Conservation (phyloP, 345 rosid species). For the Sonneratia caseolaris region DNA sequence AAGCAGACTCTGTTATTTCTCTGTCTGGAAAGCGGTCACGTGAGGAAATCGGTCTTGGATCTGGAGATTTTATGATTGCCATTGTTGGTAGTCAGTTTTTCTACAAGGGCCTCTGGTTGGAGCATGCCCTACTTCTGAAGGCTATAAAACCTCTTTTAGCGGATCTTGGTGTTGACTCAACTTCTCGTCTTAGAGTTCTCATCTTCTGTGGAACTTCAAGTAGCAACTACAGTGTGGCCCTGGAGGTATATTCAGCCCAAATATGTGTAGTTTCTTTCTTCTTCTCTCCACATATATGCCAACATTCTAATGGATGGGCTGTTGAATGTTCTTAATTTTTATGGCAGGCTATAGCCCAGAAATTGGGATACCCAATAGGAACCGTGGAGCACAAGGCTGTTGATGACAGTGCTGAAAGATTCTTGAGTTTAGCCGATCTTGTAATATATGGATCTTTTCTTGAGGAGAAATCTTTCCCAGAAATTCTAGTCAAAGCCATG, state of each 20-base stretch:
- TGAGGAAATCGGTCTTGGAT: constrained; percentile 34
- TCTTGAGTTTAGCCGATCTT: constrained; percentile 56
- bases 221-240: constrained; percentile 61
- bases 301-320: neutral
- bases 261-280: constrained; percentile 8
- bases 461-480: constrained; percentile 90
- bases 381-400: constrained; percentile 51
- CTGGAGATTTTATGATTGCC: constrained; percentile 48
- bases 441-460: constrained; percentile 86
- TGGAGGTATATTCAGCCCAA: constrained; percentile 49
- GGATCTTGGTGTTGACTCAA: constrained; percentile 28
- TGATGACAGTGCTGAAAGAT: constrained; percentile 35
- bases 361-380: constrained; percentile 61
- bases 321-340: neutral
- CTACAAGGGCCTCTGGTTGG: constrained; percentile 93
- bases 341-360: constrained; percentile 57
- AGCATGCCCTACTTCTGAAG: constrained; percentile 74
- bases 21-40: constrained; percentile 20
- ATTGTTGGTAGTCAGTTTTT: constrained; percentile 76
- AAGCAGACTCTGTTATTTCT: constrained; percentile 27
- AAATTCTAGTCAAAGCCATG: constrained; percentile 69
- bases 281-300: neutral
- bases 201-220: constrained; percentile 51
- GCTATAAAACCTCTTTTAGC: constrained; percentile 53
- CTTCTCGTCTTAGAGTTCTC: constrained; percentile 46